Conservation (phyloP, 257 asterid species). For the Galeopsis tetrahit region DNA sequence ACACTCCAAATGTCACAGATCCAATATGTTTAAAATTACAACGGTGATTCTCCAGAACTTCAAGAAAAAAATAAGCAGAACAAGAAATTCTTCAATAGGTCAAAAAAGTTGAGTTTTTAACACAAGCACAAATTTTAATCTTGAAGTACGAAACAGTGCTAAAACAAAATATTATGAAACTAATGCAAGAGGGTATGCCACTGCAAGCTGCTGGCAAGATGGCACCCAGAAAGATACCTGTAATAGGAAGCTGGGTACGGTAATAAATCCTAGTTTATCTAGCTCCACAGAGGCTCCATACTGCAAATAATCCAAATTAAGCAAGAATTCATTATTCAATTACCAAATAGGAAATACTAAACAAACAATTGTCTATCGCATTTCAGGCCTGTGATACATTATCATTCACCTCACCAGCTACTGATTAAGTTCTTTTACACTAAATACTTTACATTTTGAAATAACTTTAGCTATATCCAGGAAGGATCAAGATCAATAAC, state of each 20-base stretch:
- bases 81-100: constrained; percentile 5
- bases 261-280: constrained; percentile 71
- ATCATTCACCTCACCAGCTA: constrained; percentile 10
- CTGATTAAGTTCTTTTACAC: background rate
- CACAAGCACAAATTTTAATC: background rate
- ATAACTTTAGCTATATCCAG: background rate
- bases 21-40: constrained; percentile 1
- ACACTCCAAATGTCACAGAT: constrained; percentile 29
- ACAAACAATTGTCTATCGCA: background rate
- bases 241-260: constrained; percentile 65
- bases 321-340: constrained; percentile 28
- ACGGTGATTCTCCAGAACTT: background rate
- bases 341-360: constrained; percentile 9
- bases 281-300: constrained; percentile 84
- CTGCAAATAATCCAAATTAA: constrained; percentile 47
- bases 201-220: background rate
- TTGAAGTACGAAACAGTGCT: background rate
- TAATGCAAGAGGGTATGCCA: background rate
- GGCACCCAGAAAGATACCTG: constrained; percentile 49
- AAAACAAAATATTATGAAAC: background rate
- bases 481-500: constrained; percentile 25
- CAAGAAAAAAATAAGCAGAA: background rate
- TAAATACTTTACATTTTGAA: constrained; percentile 1
- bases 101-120: background rate
- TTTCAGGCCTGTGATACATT: background rate